Conservation (phyloP, 257 asterid species). For the Solanum ossicruentum region DNA sequence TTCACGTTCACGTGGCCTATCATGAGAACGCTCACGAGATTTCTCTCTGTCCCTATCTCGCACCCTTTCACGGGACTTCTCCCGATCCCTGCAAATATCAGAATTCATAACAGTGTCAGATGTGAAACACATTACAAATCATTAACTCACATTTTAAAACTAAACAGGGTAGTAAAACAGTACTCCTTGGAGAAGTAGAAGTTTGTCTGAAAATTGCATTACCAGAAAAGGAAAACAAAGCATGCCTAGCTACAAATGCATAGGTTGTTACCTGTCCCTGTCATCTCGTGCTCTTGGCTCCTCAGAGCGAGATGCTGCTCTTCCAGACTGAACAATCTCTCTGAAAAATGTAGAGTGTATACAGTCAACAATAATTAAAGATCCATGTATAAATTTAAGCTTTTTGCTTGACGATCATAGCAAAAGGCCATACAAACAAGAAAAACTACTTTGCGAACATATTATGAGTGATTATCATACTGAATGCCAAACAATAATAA, state of each 20-base stretch:
- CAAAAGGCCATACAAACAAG: neutral
- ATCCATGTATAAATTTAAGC: neutral
- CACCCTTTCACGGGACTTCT: slow-evolving; percentile 77
- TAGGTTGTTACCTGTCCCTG: slow-evolving; percentile 43
- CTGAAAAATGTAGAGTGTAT: slow-evolving; percentile 21
- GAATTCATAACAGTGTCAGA: neutral
- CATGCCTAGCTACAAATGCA: neutral
- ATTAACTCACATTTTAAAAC: neutral
- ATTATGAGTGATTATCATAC: neutral
- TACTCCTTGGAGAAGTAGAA: neutral
- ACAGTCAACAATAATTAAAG: neutral
- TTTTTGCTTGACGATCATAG: neutral
- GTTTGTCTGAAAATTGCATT: neutral
- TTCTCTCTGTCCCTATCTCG: slow-evolving; percentile 57
- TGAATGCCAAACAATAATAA: neutral
- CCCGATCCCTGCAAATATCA: slow-evolving; percentile 46
- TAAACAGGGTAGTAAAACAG: neutral
- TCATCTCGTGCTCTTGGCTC: slow-evolving; percentile 82
- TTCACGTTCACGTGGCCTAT: slow-evolving; percentile 71
- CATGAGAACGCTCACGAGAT: slow-evolving; percentile 77
- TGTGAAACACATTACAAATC: neutral
- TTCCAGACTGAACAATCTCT: slow-evolving; percentile 72
- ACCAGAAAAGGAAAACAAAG: neutral
- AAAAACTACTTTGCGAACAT: neutral
- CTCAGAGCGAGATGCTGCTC: slow-evolving; percentile 63